These are phyloP conservation scores for Fusarium sarcochroum DNA, from an alignment of 2,329 filamentous ascomycete genomes.

Conservation along the genomic window DNA sequence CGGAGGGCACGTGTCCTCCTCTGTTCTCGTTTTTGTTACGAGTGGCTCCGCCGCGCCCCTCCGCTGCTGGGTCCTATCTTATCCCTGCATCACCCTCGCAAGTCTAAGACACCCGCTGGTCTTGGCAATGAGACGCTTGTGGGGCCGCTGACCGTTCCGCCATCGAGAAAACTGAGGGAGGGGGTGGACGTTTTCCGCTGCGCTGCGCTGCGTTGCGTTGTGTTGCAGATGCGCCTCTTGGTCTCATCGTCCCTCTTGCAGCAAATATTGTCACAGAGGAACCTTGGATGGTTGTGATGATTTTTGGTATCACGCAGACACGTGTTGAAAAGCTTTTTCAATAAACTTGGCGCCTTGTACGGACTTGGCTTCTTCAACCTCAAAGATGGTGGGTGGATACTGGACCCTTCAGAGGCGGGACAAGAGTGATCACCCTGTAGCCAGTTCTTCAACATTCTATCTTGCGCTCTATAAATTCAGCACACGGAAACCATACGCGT, in stretches of 20 bases:
- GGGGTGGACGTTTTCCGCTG: constrained; percentile 29
- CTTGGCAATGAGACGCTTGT: constrained; percentile 35
- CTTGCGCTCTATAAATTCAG: not conserved
- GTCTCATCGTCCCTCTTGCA: constrained; percentile 11
- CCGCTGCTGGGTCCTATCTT: constrained; percentile 12
- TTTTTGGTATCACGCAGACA: constrained; percentile 8
- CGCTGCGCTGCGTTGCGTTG: constrained; percentile 8
- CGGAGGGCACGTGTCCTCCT: constrained; percentile 42
- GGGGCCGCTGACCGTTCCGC: constrained; percentile 43
- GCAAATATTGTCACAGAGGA: constrained; percentile 30
- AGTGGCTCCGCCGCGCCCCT: constrained; percentile 39
- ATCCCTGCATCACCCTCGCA: constrained; percentile 27
- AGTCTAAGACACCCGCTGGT: constrained; percentile 19
- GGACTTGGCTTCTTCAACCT: constrained; percentile 30
- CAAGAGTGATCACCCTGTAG: constrained; percentile 19
- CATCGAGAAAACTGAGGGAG: not conserved
- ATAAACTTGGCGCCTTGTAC: constrained; percentile 17
- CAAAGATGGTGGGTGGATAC: constrained; percentile 9
- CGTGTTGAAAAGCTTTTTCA: constrained; percentile 27
- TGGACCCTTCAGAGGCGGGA: not conserved
- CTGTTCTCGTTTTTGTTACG: not conserved
- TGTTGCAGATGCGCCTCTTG: constrained; percentile 5
- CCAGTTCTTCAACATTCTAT: not conserved
- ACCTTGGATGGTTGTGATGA: constrained; percentile 17
- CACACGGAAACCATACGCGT: constrained; percentile 8